Conservation (phyloP, 108 stramenopile genomes). For the Schizochytrium sp. region DNA sequence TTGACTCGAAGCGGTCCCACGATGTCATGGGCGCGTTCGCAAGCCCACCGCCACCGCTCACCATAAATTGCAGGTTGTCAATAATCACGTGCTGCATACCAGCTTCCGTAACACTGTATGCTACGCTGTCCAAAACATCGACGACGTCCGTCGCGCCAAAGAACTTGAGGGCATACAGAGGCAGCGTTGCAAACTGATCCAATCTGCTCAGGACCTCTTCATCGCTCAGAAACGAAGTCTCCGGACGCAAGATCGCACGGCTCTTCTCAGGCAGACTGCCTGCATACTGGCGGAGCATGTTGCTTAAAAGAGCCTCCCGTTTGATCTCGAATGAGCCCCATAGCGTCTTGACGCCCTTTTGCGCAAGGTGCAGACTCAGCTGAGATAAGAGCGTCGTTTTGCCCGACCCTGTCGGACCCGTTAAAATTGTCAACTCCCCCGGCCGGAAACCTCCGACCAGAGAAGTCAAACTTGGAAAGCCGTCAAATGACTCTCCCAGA, state of each 20-base stretch:
- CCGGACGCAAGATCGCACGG: neutral
- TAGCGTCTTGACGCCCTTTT: slow-evolving; percentile 71
- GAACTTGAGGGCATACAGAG: slow-evolving; percentile 84
- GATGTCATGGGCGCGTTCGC: slow-evolving; percentile 53
- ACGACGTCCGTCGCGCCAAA: slow-evolving; percentile 85
- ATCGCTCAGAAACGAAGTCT: neutral
- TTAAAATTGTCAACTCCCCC: slow-evolving; percentile 92
- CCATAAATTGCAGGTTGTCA: slow-evolving; percentile 99
- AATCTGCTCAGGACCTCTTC: slow-evolving; percentile 49
- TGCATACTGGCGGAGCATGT: slow-evolving; percentile 74
- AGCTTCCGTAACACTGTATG: slow-evolving; percentile 83
- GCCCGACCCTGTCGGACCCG: slow-evolving; percentile 79
- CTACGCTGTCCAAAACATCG: slow-evolving; percentile 90
- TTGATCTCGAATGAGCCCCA: slow-evolving; percentile 96
- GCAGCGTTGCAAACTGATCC: slow-evolving; percentile 75
- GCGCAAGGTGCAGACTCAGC: slow-evolving; percentile 78
- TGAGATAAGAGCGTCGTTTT: slow-evolving; percentile 93
- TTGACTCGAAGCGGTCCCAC: slow-evolving; percentile 60
- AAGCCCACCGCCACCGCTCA: slow-evolving; percentile 33
- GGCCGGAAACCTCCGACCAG: slow-evolving; percentile 79
- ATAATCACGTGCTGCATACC: slow-evolving; percentile 82
- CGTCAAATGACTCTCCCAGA: slow-evolving; percentile 54
- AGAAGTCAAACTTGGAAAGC: slow-evolving; percentile 69
- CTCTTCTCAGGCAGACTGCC: slow-evolving; percentile 55
- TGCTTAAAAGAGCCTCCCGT: slow-evolving; percentile 76